Conservation (phyloP, 1,284 basidiomycete species). For the Tilletia walkeri region DNA sequence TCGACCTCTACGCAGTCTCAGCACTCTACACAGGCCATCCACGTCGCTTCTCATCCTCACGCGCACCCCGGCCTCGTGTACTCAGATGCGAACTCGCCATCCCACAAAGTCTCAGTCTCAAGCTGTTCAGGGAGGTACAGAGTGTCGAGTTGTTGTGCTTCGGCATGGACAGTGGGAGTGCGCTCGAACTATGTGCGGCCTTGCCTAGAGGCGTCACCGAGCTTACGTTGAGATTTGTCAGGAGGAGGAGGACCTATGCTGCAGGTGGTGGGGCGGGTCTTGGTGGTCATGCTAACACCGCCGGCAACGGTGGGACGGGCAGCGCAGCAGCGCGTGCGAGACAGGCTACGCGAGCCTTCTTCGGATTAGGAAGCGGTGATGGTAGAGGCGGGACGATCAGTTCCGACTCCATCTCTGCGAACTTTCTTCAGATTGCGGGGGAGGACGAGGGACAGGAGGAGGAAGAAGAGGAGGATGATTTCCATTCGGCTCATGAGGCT, state of each 20-base stretch:
- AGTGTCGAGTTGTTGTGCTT: conserved; percentile 41
- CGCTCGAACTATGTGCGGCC: conserved; percentile 29
- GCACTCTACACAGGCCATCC: conserved; percentile 34
- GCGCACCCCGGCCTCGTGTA: conserved; percentile 29
- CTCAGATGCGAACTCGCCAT: conserved; percentile 40
- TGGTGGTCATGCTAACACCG: too few species aligned
- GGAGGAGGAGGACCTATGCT: conserved; percentile 15
- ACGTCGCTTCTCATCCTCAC: conserved; percentile 25
- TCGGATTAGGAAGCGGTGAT: too few species aligned
- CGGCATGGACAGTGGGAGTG: conserved; percentile 33
- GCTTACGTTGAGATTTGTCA: conserved; percentile 36
- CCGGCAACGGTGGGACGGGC: not conserved
- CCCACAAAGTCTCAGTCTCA: conserved; percentile 37
- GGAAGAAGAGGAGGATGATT: not conserved
- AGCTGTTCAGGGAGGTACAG: conserved; percentile 35
- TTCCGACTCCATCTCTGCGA: not conserved
- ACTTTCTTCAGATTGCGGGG: not conserved
- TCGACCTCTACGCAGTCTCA: conserved; percentile 42
- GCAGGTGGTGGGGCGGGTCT: not conserved
- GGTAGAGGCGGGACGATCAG: too few species aligned
- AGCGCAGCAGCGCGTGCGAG: conserved; percentile 10
- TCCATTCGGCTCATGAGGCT: conserved; percentile 16
- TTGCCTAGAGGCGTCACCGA: conserved; percentile 29
- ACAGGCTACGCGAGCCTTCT: not conserved
- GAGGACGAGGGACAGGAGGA: conserved; percentile 7